Evolutionary conservation across 2,329 filamentous ascomycete genomes (phyloP).

Genomic region (Aspergillus unguis): DNA sequence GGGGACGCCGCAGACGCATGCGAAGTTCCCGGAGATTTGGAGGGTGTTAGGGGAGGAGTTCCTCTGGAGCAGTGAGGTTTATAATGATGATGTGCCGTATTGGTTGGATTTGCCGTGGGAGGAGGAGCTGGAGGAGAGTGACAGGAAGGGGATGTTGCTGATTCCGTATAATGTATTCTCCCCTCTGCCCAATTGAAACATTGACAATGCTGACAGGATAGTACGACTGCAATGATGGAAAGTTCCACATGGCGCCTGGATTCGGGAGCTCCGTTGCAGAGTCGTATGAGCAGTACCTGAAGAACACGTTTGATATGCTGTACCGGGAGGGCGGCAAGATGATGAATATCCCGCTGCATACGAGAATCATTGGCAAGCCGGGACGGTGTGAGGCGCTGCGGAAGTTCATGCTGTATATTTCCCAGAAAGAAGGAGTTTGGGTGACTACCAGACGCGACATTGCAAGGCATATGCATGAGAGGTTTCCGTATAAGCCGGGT

Average conservation of each 20-base stretch:
- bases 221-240: conserved; percentile 51
- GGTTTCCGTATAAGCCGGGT: neutral
- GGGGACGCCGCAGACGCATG: conserved; percentile 44
- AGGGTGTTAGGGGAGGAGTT: conserved; percentile 53
- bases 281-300: conserved; percentile 41
- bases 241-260: conserved; percentile 44
- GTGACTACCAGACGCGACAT: conserved; percentile 45
- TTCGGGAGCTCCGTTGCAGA: conserved; percentile 42
- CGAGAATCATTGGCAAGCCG: conserved; percentile 52
- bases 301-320: conserved; percentile 51
- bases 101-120: conserved; percentile 55
- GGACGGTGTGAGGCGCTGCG: conserved; percentile 50
- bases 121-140: conserved; percentile 18
- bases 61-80: conserved; percentile 50
- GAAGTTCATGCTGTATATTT: conserved; percentile 21
- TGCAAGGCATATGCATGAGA: conserved; percentile 31
- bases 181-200: neutral
- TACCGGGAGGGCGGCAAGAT: conserved; percentile 55
- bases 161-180: conserved; percentile 10
- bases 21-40: conserved; percentile 48
- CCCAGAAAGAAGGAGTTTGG: conserved; percentile 47
- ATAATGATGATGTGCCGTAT: conserved; percentile 56
- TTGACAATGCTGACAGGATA: neutral
- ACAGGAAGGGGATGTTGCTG: conserved; percentile 40
- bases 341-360: conserved; percentile 58